Evolutionary conservation across 75 land plant species (phyloP).

Genomic region (Sequoiadendron giganteum): DNA sequence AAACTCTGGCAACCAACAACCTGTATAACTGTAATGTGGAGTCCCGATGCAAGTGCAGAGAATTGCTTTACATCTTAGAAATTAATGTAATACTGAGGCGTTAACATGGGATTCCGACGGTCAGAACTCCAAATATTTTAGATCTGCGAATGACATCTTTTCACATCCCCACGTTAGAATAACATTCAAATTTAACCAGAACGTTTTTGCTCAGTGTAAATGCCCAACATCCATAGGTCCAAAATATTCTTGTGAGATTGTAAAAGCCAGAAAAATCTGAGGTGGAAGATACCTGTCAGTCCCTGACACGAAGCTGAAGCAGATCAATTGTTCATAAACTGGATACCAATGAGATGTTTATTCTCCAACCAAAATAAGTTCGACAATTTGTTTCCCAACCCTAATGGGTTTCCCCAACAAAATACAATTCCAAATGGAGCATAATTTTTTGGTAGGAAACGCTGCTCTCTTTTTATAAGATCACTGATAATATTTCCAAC

Average conservation of each 20-base stretch:
- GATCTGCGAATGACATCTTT: neutral
- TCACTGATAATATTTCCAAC: too few species aligned
- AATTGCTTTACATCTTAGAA: neutral
- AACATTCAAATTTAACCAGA: neutral
- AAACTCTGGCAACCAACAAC: neutral
- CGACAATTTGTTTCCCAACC: neutral
- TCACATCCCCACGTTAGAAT: neutral
- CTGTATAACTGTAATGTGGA: too few species aligned
- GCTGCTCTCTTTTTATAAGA: neutral
- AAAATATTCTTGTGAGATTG: neutral
- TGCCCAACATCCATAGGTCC: too few species aligned
- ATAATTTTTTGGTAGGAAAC: neutral
- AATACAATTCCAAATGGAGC: neutral
- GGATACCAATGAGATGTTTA: too few species aligned
- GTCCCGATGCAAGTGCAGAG: neutral
- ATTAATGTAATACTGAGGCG: too few species aligned
- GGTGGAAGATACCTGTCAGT: neutral
- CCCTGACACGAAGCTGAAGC: too few species aligned
- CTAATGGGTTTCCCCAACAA: neutral
- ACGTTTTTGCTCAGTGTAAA: neutral
- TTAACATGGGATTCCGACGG: neutral
- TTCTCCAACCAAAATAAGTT: too few species aligned
- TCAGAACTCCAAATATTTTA: neutral
- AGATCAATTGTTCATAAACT: too few species aligned
- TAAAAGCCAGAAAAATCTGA: neutral